Conservation (phyloP, 2,329 filamentous ascomycete genomes). For the Xylaria sp. region DNA sequence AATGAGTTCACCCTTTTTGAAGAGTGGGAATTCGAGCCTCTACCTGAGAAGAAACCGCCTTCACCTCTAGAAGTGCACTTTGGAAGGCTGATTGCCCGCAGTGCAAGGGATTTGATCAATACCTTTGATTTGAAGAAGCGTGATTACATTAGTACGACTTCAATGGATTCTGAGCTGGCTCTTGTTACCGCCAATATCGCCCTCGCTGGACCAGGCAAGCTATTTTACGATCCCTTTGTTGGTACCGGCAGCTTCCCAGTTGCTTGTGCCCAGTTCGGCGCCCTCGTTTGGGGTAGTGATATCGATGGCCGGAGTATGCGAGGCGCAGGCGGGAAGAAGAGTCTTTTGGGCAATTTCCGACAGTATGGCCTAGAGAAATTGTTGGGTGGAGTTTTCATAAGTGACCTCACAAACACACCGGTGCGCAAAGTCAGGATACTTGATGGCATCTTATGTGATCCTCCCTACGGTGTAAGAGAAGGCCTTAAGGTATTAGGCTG, state of each 20-base stretch:
- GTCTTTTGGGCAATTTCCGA: slow-evolving; percentile 76
- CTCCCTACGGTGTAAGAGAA: slow-evolving; percentile 94
- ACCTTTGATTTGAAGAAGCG: slow-evolving; percentile 93
- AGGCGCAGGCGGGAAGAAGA: slow-evolving; percentile 69
- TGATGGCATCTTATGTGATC: slow-evolving; percentile 94
- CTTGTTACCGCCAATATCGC: slow-evolving; percentile 93
- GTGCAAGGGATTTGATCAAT: slow-evolving; percentile 73
- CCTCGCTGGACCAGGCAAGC: slow-evolving; percentile 80
- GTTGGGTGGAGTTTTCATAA: slow-evolving; percentile 83
- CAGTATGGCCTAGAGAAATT: slow-evolving; percentile 78
- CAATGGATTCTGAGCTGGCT: slow-evolving; percentile 95
- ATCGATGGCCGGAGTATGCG: slow-evolving; percentile 92
- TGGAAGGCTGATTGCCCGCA: slow-evolving; percentile 75
- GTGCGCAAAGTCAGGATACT: slow-evolving; percentile 66
- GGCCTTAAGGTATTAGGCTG: slow-evolving; percentile 88
- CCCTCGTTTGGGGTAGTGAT: slow-evolving; percentile 84
- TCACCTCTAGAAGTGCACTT: slow-evolving; percentile 72
- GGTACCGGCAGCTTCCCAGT: slow-evolving; percentile 94
- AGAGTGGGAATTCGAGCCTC: slow-evolving; percentile 73
- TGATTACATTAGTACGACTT: slow-evolving; percentile 93
- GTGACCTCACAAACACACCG: slow-evolving; percentile 89
- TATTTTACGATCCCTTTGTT: slow-evolving; percentile 96
- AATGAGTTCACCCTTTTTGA: slow-evolving; percentile 85
- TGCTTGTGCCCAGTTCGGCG: slow-evolving; percentile 90
- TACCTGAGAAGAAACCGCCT: slow-evolving; percentile 59